Conservation (phyloP, 768 basidiomycete genomes). For the Boletus coccyginus region DNA sequence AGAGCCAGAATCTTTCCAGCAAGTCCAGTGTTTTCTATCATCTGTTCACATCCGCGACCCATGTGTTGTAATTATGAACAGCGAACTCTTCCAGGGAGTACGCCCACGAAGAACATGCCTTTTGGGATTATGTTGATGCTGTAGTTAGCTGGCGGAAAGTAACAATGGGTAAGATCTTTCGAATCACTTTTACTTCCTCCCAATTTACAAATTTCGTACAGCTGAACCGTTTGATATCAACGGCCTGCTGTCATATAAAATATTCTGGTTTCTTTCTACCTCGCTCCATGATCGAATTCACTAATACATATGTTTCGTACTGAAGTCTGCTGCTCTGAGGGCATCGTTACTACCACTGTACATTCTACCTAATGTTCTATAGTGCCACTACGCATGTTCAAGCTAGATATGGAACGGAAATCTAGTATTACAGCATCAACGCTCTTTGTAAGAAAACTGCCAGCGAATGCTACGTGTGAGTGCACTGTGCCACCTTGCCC, state of each 20-base stretch:
- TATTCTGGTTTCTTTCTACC: not conserved
- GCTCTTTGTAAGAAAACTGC: too few species aligned
- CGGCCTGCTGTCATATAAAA: not conserved
- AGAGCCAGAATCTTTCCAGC: not conserved
- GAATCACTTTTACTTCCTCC: too few species aligned
- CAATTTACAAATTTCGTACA: not conserved
- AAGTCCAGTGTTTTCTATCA: not conserved
- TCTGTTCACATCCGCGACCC: not conserved
- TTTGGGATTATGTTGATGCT: not conserved
- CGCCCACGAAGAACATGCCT: not conserved
- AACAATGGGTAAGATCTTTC: not conserved
- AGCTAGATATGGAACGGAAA: too few species aligned
- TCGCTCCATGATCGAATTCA: not conserved
- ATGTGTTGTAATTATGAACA: not conserved
- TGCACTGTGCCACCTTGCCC: too few species aligned
- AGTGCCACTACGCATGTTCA: too few species aligned
- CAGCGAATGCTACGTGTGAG: too few species aligned
- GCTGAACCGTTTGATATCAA: not conserved
- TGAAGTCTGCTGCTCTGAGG: too few species aligned
- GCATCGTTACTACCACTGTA: too few species aligned
- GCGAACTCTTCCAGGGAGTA: not conserved
- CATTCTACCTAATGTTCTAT: too few species aligned
- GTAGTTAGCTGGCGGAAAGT: not conserved
- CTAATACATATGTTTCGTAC: not conserved
- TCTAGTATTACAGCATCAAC: too few species aligned